Base-by-base conservation (phyloP, 2,329 filamentous ascomycete species). In the Hymenoscyphus fructigenus region DNA sequence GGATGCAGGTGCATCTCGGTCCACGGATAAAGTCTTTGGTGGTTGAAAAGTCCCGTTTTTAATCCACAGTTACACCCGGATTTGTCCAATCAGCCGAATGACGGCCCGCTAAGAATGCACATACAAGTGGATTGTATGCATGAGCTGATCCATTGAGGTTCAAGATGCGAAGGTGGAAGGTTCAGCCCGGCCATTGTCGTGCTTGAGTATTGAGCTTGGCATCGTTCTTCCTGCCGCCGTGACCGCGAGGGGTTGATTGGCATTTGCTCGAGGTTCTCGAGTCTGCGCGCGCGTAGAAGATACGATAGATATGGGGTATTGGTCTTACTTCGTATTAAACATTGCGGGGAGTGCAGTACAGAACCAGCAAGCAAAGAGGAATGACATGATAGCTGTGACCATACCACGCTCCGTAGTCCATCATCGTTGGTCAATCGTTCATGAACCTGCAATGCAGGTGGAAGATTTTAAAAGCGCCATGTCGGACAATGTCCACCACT, bases 131-230 rank as follows among this genome's bases (percentile, higher is more conserved):
- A 56, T 56, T 29, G 47, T 55, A 34, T 61, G 60, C 60, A 61
- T 44, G 57, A 28, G n/a, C 57, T 59, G 57, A 59, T 20, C n/a
- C 28, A 57, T 57, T 34, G 55, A 59, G 57, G n/a, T 55, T 61
- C 20, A 29, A 41, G 28, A 29, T 44, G 58, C 38, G 58, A 60
- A 23, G 47, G 20, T 23, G 26, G 58, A 60, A 23, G 47, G 20
- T 23, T 44, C 36, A 56, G 32, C 23, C 41, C 60, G 50, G 60
- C 26, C 26, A 38, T 26, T 61, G 34, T 61, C 32, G 44, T 61
- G 59, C 59, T 61, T 36, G 47, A 26, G 20, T 57, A 61, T 57
- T 57, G 60, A 61, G 17, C 60, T 61, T 61, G 50, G 60, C 60
- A 59, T 59, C 34, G 32, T 23, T 34, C 3, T 23, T 6, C 20